Evolutionary conservation across 176 grass and related monocot species (phyloP), one percentile per base, ranked within the genome.

Genomic region (Olyra latifolia): DNA sequence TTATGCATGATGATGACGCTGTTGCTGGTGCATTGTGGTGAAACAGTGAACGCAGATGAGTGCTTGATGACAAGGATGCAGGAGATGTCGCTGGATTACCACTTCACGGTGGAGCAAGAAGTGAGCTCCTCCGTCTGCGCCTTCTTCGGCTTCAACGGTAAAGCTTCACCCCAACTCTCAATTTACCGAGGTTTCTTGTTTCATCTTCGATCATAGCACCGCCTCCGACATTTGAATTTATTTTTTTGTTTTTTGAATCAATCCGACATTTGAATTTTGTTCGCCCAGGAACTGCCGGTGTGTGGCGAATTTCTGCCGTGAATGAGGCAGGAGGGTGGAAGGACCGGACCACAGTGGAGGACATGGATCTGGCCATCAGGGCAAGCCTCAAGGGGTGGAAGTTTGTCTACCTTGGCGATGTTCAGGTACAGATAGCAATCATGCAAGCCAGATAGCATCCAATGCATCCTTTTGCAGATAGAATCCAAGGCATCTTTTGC

Each of bases 61-160:
- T 95, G 93, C 69, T 77, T 95, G 87, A 92, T 95, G 93, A 95
- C 93, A n/a, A 85, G 93, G 82, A 95, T 95, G 90, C 93, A 95
- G 86, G 93, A 95, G 87, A 95, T 95, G 93, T 95, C 93, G 41
- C 44, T 95, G 81, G 90, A 95, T 70, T 95, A 95, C 82, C 93
- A 95, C 82, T 95, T 95, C 85, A 95, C 80, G 6, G 90, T 95
- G 69, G 93, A 95, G 80, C 93, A 95, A 45, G 90, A 95, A 83
- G 89, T 79, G 16, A 91, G 93, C 35, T 95, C 93, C 61, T 88
- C 90, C 4, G 83, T 91, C 69, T 95, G 86, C 32, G 84, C 87
- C 2, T 95, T 95, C 84, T 95, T 95, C 8, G 93, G 93, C 2
- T 95, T 92, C 84, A 95, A 95, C 45, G 93, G 93, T 95, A 74